A percentile compares a stretch with the other conserved stretches of the same genome.
Evolutionary conservation across 768 basidiomycete genomes (phyloP).

Genomic region (Russula abietina): DNA sequence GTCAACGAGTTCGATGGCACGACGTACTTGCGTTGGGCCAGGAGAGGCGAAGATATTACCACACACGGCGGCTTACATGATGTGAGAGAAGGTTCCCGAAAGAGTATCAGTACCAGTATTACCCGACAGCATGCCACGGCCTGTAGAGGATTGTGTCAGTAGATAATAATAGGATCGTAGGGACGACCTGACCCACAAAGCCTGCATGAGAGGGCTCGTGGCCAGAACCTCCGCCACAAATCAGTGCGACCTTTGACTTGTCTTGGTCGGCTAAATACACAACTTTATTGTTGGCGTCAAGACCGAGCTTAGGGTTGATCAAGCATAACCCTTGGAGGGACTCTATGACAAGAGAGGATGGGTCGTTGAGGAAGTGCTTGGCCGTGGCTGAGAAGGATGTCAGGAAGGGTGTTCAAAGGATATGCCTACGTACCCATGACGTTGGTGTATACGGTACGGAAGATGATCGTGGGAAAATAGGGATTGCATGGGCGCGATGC

Average conservation of each 20-base stretch:
- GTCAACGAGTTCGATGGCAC: slow-evolving; percentile 70
- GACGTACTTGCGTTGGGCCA: slow-evolving; percentile 74
- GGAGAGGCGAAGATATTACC: slow-evolving; percentile 91
- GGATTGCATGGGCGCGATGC: background rate
- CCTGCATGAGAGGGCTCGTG: slow-evolving; percentile 90
- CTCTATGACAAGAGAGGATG: slow-evolving; percentile 67
- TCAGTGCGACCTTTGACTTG: slow-evolving; percentile 61
- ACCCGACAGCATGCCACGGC: slow-evolving; percentile 76
- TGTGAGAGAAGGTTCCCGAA: background rate
- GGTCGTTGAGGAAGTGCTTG: slow-evolving; percentile 77
- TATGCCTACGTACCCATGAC: slow-evolving; percentile 7
- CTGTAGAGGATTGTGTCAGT: slow-evolving; percentile 32
- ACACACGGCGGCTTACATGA: slow-evolving; percentile 60
- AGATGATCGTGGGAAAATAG: slow-evolving; percentile 16
- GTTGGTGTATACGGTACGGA: too few relatives aligned
- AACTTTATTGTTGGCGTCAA: slow-evolving; percentile 70
- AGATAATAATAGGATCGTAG: background rate
- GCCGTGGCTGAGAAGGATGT: slow-evolving; percentile 21
- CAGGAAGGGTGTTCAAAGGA: background rate
- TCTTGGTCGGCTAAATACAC: slow-evolving; percentile 54
- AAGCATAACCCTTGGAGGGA: slow-evolving; percentile 68
- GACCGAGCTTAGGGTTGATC: slow-evolving; percentile 61
- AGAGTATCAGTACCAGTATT: slow-evolving; percentile 10
- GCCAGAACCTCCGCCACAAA: slow-evolving; percentile 83
- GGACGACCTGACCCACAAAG: slow-evolving; percentile 63